Base-by-base conservation (phyloP, 2,329 filamentous ascomycete species). In the Penicillium sp. region DNA sequence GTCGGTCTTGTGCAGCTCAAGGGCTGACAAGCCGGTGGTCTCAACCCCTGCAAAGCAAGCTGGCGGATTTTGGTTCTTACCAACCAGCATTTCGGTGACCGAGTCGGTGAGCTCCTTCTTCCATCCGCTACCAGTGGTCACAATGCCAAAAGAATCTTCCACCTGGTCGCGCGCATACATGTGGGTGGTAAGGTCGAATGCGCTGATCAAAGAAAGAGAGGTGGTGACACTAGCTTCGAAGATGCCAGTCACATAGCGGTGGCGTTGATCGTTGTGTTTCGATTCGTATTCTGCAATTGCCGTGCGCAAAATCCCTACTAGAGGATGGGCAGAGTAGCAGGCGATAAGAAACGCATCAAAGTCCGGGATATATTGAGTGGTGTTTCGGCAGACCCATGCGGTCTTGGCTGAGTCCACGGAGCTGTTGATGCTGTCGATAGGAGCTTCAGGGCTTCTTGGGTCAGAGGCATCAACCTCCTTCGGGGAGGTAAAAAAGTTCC, bases 61-160 rank as follows among this genome's bases (percentile, higher is more conserved):
- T 22, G 64, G 72, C 1, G 71, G 71, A 0, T 67, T 69, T 4
- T 77, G 53, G 72, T 14, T 61, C 64, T 57, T 64, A 63, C 71
- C 74, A 10, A 89, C 90, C 0, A 96, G 75, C 63, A 91, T 88
- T 0, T 76, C 73, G 2, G 78, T 77, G 0, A 95, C 88, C 0
- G 90, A 92, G 0, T 83, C 77, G 0, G 78, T 81, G 12, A 97
- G 79, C 38, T 95, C 87, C 0, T 80, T 75, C 69, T 94, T 89
- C 94, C 93, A 97, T 64, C 90, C 90, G 58, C 86, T 85, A 0
- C 92, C 93, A 0, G 94, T 97, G 5, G 90, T 94, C 5, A 98
- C 89, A 63, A 98, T 95, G 2, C 92, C 94, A 81, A 95, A 97
- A 66, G 73, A 53, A 65, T 76, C 57, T 68, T 71, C 28, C 57